Evolutionary conservation across 2,329 filamentous ascomycete genomes (phyloP), one percentile per base, ranked within the genome.

Genomic region (Pyrenophora teres): DNA sequence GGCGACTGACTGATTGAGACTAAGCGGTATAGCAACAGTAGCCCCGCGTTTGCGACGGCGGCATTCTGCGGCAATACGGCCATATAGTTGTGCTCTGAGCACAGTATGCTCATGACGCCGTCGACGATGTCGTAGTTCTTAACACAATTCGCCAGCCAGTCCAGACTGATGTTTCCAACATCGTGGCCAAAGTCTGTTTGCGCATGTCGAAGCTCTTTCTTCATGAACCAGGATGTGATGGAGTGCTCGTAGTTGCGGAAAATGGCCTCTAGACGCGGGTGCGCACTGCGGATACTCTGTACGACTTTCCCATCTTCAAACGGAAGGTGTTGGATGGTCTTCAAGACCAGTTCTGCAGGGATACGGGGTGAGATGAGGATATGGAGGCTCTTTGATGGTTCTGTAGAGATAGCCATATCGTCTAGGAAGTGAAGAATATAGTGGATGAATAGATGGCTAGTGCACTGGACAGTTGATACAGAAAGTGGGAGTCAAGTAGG

Each of bases 121-220:
- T 73, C 70, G 8, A 70, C 46, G 1, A 61, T 40, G 35, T 73
- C 62, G 48, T 72, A 73, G 13, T 50, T 59, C n/a, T 50, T 49
- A 2, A 69, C 64, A 25, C 69, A 73, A 7, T 58, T 25, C 2
- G 54, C 48, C 7, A 73, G 54, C 66, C 68, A 73, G n/a, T 44
- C 42, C 25, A 67, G 61, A 1, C 45, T 52, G 13, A 58, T 40
- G 1, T 39, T 40, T 1, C 39, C 36, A 19, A 56, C 46, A 16
- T 48, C 47, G 38, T 48, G 57, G 2, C 63, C 57, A 21, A 73
- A 72, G 33, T 73, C 70, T 0, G 52, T 60, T 4, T 47, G 50
- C 0, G 67, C 68, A 31, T 73, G 68, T 0, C 58, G 62, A 6
- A 71, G 61, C 44, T 70, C 62, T 32, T 54, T 64, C 1, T 39